Base-by-base conservation (phyloP, 768 basidiomycete species). In the Thelephora aurantiotincta region DNA sequence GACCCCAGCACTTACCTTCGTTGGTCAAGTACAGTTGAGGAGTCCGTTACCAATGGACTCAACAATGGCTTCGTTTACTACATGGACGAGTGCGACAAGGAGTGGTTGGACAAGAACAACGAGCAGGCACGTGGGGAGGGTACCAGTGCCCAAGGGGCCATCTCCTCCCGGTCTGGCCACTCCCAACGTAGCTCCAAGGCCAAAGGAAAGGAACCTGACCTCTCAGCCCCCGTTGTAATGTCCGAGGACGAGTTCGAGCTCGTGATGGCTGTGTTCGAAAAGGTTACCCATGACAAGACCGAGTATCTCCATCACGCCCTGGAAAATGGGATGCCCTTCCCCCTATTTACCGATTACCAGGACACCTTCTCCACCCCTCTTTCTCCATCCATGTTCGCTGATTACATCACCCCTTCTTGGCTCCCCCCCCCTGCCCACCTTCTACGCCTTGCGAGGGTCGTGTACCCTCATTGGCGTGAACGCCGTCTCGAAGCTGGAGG, bases 61-160 rank as follows among this genome's bases (percentile, higher is more conserved):
- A 66, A 75, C 30, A 78, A 83, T 54, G 83, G 84, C 0, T 84
- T 84, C 64, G 79, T 80, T 1, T 97, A 98, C 59, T 87, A 78
- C 53, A 87, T 97, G 85, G 94, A 99, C 56, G 96, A 98, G 62
- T 81, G 84, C 14, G 94, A 98, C 67, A 80, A 84, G 57, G 84
- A 85, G 53, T 99, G 94, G 94, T 74, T 99, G 30, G 83, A 87
- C 55, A 83, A 79, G 65, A 90, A 89, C 58, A 96, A 97, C 56
- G 82, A 82, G 57, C 77, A 82, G 48, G 87, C 85, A 1, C 73
- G 82, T 12, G 87, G 84, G 14, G 88, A 91, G 60, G 90, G 90
- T 14, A 84, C 86, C 0, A 87, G 82, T 51, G 73, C 75, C 0
- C 85, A 86, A 56, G 82, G 80, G 18, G 78, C 80, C 5, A 57